These are phyloP conservation scores for Alternaria arbusti DNA, from an alignment of 2,329 filamentous ascomycete species.

Conservation along the genomic window DNA sequence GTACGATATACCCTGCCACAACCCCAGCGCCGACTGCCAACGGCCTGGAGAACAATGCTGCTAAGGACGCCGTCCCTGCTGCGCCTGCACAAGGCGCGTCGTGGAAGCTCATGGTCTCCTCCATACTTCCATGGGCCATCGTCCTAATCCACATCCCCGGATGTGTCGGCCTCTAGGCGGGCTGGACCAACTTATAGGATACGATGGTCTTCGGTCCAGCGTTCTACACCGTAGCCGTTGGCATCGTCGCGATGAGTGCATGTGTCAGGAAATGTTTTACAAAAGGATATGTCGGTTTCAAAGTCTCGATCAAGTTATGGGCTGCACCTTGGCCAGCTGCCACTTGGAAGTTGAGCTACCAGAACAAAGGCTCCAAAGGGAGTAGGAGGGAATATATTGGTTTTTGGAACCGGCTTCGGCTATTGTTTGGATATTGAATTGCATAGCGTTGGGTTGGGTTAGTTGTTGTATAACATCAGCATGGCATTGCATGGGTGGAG, in stretches of 20 bases:
- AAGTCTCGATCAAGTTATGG: constrained; percentile 22
- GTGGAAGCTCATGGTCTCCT: constrained; percentile 1
- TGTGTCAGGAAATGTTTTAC: neutral
- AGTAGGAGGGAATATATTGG: neutral
- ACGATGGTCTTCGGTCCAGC: constrained; percentile 4
- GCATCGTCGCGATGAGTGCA: constrained; percentile 5
- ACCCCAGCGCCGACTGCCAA: constrained; percentile 9
- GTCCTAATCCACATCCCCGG: constrained; percentile 6
- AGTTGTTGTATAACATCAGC: neutral
- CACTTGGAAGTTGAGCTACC: constrained; percentile 11
- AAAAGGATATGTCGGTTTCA: constrained; percentile 14
- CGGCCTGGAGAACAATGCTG: constrained; percentile 17
- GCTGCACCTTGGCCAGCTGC: constrained; percentile 6
- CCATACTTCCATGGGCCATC: constrained; percentile 8
- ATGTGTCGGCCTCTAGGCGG: constrained; percentile 6
- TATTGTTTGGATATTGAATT: constrained; percentile 1
- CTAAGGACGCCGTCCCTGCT: constrained; percentile 1
- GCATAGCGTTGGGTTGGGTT: constrained; percentile 11
- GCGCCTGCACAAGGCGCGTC: constrained; percentile 8
- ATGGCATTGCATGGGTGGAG: neutral
- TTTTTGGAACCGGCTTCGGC: neutral
- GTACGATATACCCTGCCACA: constrained; percentile 37
- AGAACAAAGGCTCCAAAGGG: constrained; percentile 1
- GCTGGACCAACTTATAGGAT: constrained; percentile 1
- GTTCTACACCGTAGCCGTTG: constrained; percentile 4